phyloP scores from a whole-genome alignment of 257 asterid species.

The Prunella vulgaris region DNA sequence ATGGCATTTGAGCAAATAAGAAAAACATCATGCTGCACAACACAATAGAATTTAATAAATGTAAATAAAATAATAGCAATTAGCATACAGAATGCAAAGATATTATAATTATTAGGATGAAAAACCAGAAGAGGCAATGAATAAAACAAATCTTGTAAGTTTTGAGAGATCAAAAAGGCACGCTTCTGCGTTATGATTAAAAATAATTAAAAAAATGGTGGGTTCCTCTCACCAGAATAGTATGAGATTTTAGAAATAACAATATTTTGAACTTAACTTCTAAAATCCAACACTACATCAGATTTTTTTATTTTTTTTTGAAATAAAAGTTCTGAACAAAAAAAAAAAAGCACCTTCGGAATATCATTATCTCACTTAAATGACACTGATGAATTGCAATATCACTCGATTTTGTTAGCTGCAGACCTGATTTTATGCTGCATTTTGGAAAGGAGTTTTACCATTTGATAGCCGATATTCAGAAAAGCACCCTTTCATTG shows the following conservation, averaged over 20 bases:
- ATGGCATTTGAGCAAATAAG: slow-evolving; percentile 85
- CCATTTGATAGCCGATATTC: too few relatives aligned
- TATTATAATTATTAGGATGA: background rate
- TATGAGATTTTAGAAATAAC: background rate
- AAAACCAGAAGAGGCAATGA: background rate
- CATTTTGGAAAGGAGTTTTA: too few relatives aligned
- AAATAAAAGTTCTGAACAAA: too few relatives aligned
- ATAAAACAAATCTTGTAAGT: background rate
- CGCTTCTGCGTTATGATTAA: background rate
- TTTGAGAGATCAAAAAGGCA: background rate
- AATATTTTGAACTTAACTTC: too few relatives aligned
- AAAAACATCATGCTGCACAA: slow-evolving; percentile 68
- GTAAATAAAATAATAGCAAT: background rate
- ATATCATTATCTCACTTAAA: too few relatives aligned
- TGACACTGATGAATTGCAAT: too few relatives aligned
- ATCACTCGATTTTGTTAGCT: too few relatives aligned
- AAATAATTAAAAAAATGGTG: background rate
- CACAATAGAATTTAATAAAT: background rate
- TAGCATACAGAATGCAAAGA: background rate
- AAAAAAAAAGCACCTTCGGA: background rate
- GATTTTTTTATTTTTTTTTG: too few relatives aligned
- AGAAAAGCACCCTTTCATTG: too few relatives aligned
- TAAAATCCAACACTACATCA: background rate
- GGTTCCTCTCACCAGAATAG: background rate
- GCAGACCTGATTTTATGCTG: too few relatives aligned